Evolutionary conservation across 768 basidiomycete species (phyloP).

Genomic region (Cystofilobasidium capitatum): DNA sequence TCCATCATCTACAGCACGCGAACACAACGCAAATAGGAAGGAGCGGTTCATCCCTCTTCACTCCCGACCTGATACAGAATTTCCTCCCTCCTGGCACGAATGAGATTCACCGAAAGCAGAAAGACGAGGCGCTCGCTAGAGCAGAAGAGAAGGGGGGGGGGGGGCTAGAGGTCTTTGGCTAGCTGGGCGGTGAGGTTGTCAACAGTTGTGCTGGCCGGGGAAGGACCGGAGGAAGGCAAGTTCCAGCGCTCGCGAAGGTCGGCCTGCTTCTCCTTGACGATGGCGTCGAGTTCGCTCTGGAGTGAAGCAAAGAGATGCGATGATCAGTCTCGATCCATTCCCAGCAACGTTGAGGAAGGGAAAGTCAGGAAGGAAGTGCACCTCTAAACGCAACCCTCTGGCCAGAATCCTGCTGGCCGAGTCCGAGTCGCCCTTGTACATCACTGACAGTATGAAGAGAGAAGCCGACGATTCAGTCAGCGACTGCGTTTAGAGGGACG

Average conservation of each 20-base stretch:
- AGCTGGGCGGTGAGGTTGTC: too few relatives aligned
- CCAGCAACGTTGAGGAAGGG: neutral
- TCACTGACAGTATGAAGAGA: neutral
- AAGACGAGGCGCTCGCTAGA: too few relatives aligned
- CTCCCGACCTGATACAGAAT: too few relatives aligned
- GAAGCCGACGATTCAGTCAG: neutral
- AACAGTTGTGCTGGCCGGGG: neutral
- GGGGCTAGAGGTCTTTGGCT: too few relatives aligned
- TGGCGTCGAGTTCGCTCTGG: constrained; percentile 3
- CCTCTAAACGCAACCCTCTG: neutral
- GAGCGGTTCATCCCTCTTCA: too few relatives aligned
- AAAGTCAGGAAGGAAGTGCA: neutral
- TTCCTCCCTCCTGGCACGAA: too few relatives aligned
- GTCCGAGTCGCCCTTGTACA: constrained; percentile 23
- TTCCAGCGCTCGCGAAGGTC: neutral
- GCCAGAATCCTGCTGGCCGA: constrained; percentile 13
- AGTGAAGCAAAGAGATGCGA: neutral
- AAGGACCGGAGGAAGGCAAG: neutral
- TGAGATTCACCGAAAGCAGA: too few relatives aligned
- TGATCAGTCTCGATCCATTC: neutral
- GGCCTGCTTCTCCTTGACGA: neutral
- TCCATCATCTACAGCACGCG: too few relatives aligned
- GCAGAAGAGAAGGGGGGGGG: too few relatives aligned
- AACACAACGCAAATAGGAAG: too few relatives aligned
- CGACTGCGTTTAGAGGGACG: neutral